Conservation (phyloP, 78 protist genomes). For the Cyanophora paradoxa region DNA sequence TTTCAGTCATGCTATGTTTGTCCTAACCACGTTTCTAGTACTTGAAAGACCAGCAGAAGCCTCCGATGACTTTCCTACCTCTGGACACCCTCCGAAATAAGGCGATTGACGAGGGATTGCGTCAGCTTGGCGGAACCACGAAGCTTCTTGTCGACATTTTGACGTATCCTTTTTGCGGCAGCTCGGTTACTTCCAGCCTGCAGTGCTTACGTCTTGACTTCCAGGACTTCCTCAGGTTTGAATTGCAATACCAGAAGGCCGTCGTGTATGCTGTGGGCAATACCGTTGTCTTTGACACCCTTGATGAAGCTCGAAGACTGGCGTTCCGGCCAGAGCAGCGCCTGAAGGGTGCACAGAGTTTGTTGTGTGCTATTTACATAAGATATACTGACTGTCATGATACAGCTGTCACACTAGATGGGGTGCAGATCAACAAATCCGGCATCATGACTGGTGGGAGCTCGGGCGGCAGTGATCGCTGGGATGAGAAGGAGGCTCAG, state of each 20-base stretch:
- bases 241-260: constrained; percentile 49
- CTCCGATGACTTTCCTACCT: constrained; percentile 82
- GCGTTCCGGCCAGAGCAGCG: neutral
- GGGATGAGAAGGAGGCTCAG: constrained; percentile 1
- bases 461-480: neutral
- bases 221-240: no score
- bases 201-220: no score
- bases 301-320: constrained; percentile 68
- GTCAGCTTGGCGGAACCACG: constrained; percentile 50
- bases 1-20: neutral
- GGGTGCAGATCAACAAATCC: constrained; percentile 71
- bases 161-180: neutral
- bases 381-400: neutral
- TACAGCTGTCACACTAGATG: constrained; percentile 80
- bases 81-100: constrained; percentile 60
- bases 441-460: constrained; percentile 89
- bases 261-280: constrained; percentile 78
- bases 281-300: constrained; percentile 76
- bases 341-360: neutral
- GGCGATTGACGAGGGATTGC: constrained; percentile 39
- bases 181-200: no score
- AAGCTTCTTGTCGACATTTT: constrained; percentile 59
- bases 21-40: constrained; percentile 56
- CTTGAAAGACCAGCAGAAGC: constrained; percentile 62
- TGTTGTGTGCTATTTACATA: neutral